Evolutionary conservation across 495 filamentous ascomycete genomes (phyloP).

Genomic region (Mytilinidion resinicola): DNA sequence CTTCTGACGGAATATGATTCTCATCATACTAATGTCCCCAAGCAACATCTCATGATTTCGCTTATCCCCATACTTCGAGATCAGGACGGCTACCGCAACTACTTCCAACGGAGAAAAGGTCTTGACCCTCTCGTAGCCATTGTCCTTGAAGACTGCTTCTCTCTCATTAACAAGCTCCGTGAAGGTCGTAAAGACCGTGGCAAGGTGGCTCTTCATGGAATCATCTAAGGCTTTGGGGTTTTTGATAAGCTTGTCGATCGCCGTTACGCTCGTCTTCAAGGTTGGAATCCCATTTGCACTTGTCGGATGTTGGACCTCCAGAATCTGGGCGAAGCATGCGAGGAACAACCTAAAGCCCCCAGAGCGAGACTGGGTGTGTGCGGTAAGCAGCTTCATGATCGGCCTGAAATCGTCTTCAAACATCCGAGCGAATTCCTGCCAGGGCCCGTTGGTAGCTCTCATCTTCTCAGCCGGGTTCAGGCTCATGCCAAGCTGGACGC

Average conservation of each 20-base stretch:
- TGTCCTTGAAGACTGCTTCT: conserved; percentile 28
- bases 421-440: conserved; percentile 40
- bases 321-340: conserved; percentile 24
- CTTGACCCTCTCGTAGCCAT: conserved; percentile 27
- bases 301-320: conserved; percentile 25
- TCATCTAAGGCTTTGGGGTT: conserved; percentile 19
- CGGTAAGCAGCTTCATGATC: conserved; percentile 27
- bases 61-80: conserved; percentile 37
- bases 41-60: conserved; percentile 35
- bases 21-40: conserved; percentile 39
- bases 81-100: conserved; percentile 38
- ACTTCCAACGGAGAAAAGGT: conserved; percentile 46
- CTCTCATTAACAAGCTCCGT: conserved; percentile 16
- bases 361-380: background rate
- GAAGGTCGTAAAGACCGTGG: conserved; percentile 23
- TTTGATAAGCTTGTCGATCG: conserved; percentile 11
- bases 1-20: conserved; percentile 33
- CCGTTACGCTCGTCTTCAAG: conserved; percentile 12
- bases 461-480: conserved; percentile 47
- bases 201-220: conserved; percentile 16
- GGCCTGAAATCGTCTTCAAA: conserved; percentile 39
- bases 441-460: conserved; percentile 40
- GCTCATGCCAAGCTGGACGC: conserved; percentile 44
- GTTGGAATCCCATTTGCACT: conserved; percentile 18
- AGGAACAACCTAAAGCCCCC: conserved; percentile 20